phyloP scores from a whole-genome alignment of 768 basidiomycete species.

The Phaffia australis region DNA sequence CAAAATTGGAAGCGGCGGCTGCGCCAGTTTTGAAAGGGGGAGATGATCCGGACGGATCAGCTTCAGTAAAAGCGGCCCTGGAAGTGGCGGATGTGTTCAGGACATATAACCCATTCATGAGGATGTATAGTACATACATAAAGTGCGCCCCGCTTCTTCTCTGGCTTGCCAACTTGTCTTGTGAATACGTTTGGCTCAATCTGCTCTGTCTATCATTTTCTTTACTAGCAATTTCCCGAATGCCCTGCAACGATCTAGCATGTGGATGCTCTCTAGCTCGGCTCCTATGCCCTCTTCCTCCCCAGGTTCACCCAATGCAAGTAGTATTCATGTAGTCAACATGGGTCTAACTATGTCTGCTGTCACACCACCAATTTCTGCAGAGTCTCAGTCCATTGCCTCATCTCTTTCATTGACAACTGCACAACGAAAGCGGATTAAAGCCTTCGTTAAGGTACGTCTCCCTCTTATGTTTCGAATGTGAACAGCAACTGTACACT shows the following conservation, averaged over 20 bases:
- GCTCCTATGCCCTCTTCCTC: constrained; percentile 26
- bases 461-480: not conserved
- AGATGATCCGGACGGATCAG: constrained; percentile 59
- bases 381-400: not conserved
- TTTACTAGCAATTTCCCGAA: constrained; percentile 77
- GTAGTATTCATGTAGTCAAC: constrained; percentile 37
- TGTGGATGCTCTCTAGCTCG: constrained; percentile 47
- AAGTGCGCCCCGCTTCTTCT: constrained; percentile 51
- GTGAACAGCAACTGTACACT: not conserved
- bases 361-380: not conserved
- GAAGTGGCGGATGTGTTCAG: constrained; percentile 79
- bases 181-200: constrained; percentile 17
- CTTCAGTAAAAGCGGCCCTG: constrained; percentile 64
- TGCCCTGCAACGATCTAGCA: constrained; percentile 72
- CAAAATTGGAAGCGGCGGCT: constrained; percentile 70
- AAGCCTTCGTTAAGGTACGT: constrained; percentile 57
- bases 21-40: constrained; percentile 52
- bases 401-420: constrained; percentile 45
- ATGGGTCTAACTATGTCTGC: constrained; percentile 14
- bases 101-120: constrained; percentile 94
- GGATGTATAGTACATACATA: constrained; percentile 96
- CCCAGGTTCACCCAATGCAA: constrained; percentile 51
- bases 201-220: constrained; percentile 8
- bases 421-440: constrained; percentile 77
- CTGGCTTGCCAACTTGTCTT: constrained; percentile 1